A percentile compares a stretch with the other conserved stretches of the same genome.
These are phyloP conservation scores for Microstegium vimineum DNA, from an alignment of 176 grass and related monocot species.

Conservation along the genomic window DNA sequence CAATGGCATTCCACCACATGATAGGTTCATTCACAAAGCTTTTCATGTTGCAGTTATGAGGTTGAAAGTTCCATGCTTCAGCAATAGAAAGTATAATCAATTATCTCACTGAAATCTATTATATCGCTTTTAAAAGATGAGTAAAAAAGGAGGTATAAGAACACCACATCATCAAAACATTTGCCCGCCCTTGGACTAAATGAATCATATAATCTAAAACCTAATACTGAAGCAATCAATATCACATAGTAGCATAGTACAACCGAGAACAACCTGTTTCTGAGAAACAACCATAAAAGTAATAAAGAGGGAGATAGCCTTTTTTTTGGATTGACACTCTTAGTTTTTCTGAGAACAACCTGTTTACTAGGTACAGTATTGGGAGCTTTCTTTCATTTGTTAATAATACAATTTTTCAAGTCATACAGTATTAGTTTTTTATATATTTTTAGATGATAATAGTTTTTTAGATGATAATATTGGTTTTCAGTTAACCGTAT, in stretches of 20 bases:
- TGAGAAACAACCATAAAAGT: neutral
- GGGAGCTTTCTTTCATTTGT: neutral
- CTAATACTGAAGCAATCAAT: neutral
- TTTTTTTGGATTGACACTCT: neutral
- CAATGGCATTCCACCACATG: neutral
- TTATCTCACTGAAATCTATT: neutral
- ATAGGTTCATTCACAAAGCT: neutral
- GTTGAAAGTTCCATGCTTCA: neutral
- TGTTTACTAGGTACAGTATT: neutral
- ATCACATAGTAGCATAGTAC: neutral
- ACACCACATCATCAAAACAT: neutral
- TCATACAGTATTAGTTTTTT: neutral
- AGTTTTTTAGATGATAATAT: neutral
- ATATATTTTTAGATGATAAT: too few species aligned
- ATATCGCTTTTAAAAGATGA: neutral
- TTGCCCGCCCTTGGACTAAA: neutral
- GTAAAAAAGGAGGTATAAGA: neutral
- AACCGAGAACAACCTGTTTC: neutral
- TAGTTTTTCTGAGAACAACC: too few species aligned
- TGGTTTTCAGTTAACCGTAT: neutral
- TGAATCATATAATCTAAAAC: neutral
- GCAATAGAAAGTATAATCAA: neutral
- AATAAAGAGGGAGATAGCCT: neutral
- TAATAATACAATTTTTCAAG: neutral
- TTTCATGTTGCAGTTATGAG: constrained; percentile 5